phyloP scores from a whole-genome alignment of 257 asterid species.

The Solanum okadae region DNA sequence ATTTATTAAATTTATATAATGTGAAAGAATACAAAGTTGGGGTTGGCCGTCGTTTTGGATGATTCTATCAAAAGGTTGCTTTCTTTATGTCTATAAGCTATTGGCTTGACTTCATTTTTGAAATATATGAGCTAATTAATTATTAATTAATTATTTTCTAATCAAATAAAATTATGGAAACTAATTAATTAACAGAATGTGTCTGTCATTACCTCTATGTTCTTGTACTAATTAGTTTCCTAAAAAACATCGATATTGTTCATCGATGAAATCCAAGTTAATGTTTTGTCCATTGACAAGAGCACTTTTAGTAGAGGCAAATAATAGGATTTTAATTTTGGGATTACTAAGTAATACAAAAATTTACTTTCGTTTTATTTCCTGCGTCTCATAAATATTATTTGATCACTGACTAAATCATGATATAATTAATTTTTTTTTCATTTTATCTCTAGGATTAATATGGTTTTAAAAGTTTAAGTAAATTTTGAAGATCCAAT shows the following conservation, averaged over 20 bases:
- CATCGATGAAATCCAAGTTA: constrained; percentile 51
- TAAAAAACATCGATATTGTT: constrained; percentile 40
- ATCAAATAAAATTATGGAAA: not conserved
- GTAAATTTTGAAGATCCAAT: not conserved
- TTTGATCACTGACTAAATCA: too few species aligned
- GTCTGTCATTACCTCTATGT: constrained; percentile 24
- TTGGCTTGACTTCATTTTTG: not conserved
- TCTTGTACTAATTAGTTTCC: constrained; percentile 10
- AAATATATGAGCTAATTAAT: not conserved
- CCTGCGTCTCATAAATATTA: rapidly evolving
- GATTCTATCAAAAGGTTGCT: constrained; percentile 24
- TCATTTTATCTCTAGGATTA: not conserved
- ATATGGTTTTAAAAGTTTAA: too few species aligned
- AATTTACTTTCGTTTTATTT: not conserved
- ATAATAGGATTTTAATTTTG: not conserved
- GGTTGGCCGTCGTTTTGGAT: constrained; percentile 23
- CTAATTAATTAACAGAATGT: not conserved
- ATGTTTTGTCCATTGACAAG: constrained; percentile 20
- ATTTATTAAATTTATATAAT: not conserved
- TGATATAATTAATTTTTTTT: not conserved
- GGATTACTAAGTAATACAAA: not conserved
- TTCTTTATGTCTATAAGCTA: constrained; percentile 32
- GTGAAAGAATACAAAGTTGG: not conserved
- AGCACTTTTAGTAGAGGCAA: not conserved
- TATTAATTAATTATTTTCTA: not conserved